Evolutionary conservation across 2,329 filamentous ascomycete species (phyloP), one percentile per base, ranked within the genome.

Genomic region (Juglanconis oblonga): DNA sequence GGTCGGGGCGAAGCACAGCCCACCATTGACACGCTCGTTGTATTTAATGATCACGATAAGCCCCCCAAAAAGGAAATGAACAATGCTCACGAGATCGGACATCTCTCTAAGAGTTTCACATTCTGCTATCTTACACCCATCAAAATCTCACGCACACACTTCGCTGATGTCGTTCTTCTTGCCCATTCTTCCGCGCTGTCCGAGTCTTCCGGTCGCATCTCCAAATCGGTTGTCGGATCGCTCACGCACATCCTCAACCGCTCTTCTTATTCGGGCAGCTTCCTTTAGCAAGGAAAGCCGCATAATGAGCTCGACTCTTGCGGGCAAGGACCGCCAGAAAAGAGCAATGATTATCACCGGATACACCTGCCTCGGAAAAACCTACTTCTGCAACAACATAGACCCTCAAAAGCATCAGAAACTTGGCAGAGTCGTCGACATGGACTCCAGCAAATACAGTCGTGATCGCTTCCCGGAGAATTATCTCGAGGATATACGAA

Each of bases 401-500:
- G 3, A 32, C 6, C 5, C 38, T 13, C 10, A 14, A 8, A 9
- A 31, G 9, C 17, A 13, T 2, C 17, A 6, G 8, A 11, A 11
- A 1, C 29, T 52, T 13, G 40, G 11, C 24, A 60, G 13, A 11
- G 40, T 62, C 1, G 9, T 58, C 10, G 60, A 62, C 14, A 8
- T 62, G 11, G 60, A 62, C 52, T 62, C 60, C 24, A 59, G 60
- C 48, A 31, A 38, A 0, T 62, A 59, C 42, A 59, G 56, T 48
- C 51, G 52, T 13, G 51, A 50, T 14, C 40, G 36, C 1, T 62
- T 59, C 11, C 60, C 60, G 14, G 42, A 48, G 8, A 62, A 62
- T n/a, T 62, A 62, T 4, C 7, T 59, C 8, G 33, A n/a, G 2
- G 56, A 35, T 2, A 56, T 62, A n/a, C 56, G 52, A 24, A 47